These are phyloP conservation scores for Xylariaceae sp. DNA, from an alignment of 2,329 filamentous ascomycete genomes.

Conservation along the genomic window DNA sequence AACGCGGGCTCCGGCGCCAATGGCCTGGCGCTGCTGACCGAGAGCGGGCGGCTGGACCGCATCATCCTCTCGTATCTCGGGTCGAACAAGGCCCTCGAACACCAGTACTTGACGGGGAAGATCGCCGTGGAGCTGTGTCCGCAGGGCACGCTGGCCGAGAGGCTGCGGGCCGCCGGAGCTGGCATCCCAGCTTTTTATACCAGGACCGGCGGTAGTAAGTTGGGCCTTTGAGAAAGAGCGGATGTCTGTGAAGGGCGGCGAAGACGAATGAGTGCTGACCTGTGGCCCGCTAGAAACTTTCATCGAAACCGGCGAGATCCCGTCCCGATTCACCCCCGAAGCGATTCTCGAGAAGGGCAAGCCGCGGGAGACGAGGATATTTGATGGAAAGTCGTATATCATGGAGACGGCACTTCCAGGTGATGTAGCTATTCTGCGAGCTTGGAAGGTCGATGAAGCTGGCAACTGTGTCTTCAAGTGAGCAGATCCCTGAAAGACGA, in stretches of 20 bases:
- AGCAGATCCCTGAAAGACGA: constrained; percentile 8
- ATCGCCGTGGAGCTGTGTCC: constrained; percentile 73
- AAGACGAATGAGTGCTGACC: not conserved
- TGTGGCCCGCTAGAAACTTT: constrained; percentile 50
- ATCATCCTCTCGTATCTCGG: constrained; percentile 74
- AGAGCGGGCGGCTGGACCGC: constrained; percentile 65
- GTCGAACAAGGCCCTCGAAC: constrained; percentile 71
- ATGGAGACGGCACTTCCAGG: constrained; percentile 75
- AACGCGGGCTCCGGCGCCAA: constrained; percentile 70
- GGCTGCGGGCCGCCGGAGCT: constrained; percentile 67
- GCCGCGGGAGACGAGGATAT: constrained; percentile 66
- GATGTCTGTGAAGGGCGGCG: too few relatives aligned
- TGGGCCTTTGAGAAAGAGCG: too few relatives aligned
- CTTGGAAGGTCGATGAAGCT: constrained; percentile 70
- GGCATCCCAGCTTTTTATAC: constrained; percentile 81
- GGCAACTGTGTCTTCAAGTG: constrained; percentile 77
- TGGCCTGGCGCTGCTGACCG: constrained; percentile 64
- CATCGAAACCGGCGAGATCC: constrained; percentile 65
- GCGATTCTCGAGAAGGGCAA: constrained; percentile 60
- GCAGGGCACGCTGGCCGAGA: constrained; percentile 70
- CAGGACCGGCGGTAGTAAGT: constrained; percentile 63
- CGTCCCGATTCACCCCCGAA: constrained; percentile 55
- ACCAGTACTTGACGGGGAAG: constrained; percentile 69
- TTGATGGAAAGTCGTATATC: constrained; percentile 67
- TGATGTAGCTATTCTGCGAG: constrained; percentile 73